Evolutionary conservation across 257 asterid species (phyloP), one percentile per base, ranked within the genome.

Genomic region (Fraxinus anomala): DNA sequence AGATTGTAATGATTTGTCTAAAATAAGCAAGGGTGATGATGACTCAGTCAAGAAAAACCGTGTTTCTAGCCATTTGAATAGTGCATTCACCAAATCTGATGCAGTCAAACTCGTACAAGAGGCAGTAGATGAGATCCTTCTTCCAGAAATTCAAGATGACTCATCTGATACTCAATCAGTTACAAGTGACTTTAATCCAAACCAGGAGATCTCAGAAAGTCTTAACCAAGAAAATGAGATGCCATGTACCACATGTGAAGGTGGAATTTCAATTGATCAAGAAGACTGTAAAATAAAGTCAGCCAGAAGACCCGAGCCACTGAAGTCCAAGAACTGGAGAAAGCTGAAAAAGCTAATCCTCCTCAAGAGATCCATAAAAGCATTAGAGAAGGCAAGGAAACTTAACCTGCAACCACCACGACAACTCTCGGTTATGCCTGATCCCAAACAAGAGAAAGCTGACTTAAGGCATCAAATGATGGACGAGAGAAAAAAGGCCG

Each of bases 81-180:
- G 82, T 39, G 87, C 82, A 24, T 90, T 93, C 86, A 90, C 92
- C 73, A 91, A 89, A 82, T 83, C 87, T 6, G 95, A 88, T 69
- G 97, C 94, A 73, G 85, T 91, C 54, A 89, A 90, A 77, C 96
- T 96, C 72, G 88, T 96, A 21, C 91, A 91, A 85, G 97, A 92
- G 83, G 97, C 97, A 8, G 94, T 96, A 33, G 89, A 91, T 17
- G 98, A 96, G 83, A 94, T 94, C 83, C 96, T 94, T 74, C 81
- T 88, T 65, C 92, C 91, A 0, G 89, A 89, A 47, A 80, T 76
- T 85, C 89, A 87, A 79, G 96, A 88, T 13, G 93, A 90, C 28
- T 68, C 88, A 31, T 77, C 88, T 1, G 91, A 87, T 68, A 61
- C 89, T 40, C 93, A 80, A 26, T 88, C 94, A 8, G 74, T 82